Conservation (phyloP, 306 rosid genomes). For the Pterocarpus macrocarpus region DNA sequence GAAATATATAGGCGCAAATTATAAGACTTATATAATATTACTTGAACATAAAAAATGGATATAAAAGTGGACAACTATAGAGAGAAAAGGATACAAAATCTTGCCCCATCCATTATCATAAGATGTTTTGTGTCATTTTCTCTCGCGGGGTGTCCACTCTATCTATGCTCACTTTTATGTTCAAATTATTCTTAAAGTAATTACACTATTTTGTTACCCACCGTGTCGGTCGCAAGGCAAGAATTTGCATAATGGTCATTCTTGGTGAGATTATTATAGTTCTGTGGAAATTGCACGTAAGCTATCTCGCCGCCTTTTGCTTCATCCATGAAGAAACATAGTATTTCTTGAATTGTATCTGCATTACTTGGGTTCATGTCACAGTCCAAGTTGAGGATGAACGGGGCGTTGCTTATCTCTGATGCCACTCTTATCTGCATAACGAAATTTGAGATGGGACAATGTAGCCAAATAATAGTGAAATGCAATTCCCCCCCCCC, state of each 20-base stretch:
- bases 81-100: too few species aligned
- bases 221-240: constrained; percentile 7
- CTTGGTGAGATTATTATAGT: constrained; percentile 53
- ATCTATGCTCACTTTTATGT: too few species aligned
- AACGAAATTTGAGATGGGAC: background rate
- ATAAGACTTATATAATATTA: too few species aligned
- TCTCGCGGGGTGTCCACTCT: too few species aligned
- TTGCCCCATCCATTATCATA: too few species aligned
- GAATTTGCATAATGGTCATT: constrained; percentile 59
- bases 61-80: too few species aligned
- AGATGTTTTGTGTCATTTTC: too few species aligned
- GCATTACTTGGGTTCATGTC: constrained; percentile 74
- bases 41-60: too few species aligned
- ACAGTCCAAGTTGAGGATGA: constrained; percentile 77
- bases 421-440: constrained; percentile 76
- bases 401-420: constrained; percentile 69
- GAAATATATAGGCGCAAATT: background rate
- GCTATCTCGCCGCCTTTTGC: constrained; percentile 62
- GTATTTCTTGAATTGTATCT: constrained; percentile 54
- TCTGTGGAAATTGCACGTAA: constrained; percentile 70
- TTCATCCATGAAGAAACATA: constrained; percentile 77
- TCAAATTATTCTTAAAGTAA: background rate
- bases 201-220: constrained; percentile 27
- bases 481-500: background rate
- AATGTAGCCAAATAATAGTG: background rate